These are phyloP conservation scores for Populus alba DNA, from an alignment of 345 rosid species.

Conservation along the genomic window DNA sequence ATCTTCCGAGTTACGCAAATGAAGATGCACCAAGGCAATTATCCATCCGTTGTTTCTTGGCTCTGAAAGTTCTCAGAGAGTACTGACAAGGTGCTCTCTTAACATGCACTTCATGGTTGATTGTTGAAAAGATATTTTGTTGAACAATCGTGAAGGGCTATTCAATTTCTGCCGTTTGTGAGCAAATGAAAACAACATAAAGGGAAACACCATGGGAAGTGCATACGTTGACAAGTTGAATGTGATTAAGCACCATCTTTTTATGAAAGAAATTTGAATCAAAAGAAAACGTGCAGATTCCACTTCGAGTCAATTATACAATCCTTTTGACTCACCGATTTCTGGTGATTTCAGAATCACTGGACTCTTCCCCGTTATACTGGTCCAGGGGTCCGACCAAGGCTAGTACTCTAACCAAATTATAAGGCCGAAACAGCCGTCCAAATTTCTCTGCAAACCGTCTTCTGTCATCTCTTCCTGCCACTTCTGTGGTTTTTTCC, in stretches of 20 bases:
- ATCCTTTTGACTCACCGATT: not conserved
- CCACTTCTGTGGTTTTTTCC: not conserved
- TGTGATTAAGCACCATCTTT: constrained; percentile 1
- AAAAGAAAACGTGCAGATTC: not conserved
- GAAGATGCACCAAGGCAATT: constrained; percentile 15
- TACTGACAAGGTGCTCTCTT: not conserved
- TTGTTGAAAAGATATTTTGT: not conserved
- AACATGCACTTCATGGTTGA: not conserved
- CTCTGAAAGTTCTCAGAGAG: not conserved
- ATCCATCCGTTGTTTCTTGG: constrained; percentile 5
- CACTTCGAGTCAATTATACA: not conserved
- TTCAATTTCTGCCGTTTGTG: constrained; percentile 6
- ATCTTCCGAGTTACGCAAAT: constrained; percentile 37
- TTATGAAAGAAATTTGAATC: not conserved
- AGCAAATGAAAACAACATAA: not conserved
- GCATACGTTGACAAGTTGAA: constrained; percentile 4
- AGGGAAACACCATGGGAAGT: not conserved
- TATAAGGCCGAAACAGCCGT: not conserved
- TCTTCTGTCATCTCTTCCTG: not conserved
- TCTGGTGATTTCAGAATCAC: not conserved
- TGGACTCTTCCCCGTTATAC: not conserved
- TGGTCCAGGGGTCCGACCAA: not conserved
- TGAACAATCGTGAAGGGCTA: not conserved
- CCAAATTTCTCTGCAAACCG: not conserved
- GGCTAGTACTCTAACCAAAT: not conserved